These are phyloP conservation scores for Geotrichum australiense DNA, from an alignment of 1,139 yeast species.

Conservation along the genomic window DNA sequence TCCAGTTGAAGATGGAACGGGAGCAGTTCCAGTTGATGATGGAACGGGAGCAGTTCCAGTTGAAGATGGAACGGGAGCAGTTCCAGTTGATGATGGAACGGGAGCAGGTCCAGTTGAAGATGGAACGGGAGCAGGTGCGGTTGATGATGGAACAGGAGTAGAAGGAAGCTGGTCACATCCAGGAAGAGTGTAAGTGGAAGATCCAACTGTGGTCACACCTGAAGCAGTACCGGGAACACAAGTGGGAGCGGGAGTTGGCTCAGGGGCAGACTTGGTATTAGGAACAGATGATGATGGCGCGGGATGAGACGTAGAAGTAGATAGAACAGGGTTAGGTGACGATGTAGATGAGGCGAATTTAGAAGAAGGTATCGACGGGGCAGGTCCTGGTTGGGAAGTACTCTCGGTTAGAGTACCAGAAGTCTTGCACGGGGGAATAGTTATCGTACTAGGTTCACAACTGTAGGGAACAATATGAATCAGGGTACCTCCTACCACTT, in stretches of 20 bases:
- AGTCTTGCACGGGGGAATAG: slow-evolving; percentile 16
- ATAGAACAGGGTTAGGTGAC: no score
- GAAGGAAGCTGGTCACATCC: not conserved
- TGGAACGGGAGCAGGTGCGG: not conserved
- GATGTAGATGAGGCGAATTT: no score
- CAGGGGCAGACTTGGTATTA: no score
- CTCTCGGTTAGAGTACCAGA: no score
- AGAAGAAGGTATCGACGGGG: no score
- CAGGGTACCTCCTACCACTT: slow-evolving; percentile 16
- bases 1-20: no score
- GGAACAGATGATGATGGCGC: slow-evolving; percentile 13
- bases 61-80: slow-evolving; percentile 5
- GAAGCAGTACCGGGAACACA: slow-evolving; percentile 1
- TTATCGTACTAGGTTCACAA: slow-evolving; percentile 16
- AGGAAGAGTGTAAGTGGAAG: not conserved
- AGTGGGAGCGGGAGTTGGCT: slow-evolving; percentile 1
- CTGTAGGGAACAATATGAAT: slow-evolving; percentile 19
- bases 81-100: slow-evolving; percentile 6
- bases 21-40: slow-evolving; percentile 1
- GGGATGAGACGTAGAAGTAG: no score
- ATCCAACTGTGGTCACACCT: not conserved
- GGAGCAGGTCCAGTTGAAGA: slow-evolving; percentile 1
- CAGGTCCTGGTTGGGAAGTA: no score
- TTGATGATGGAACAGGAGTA: slow-evolving; percentile 1
- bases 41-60: slow-evolving; percentile 1